Evolutionary conservation across 1,139 yeast species (phyloP), one percentile per base, ranked within the genome.

Genomic region (Eremothecium sinecaudum): DNA sequence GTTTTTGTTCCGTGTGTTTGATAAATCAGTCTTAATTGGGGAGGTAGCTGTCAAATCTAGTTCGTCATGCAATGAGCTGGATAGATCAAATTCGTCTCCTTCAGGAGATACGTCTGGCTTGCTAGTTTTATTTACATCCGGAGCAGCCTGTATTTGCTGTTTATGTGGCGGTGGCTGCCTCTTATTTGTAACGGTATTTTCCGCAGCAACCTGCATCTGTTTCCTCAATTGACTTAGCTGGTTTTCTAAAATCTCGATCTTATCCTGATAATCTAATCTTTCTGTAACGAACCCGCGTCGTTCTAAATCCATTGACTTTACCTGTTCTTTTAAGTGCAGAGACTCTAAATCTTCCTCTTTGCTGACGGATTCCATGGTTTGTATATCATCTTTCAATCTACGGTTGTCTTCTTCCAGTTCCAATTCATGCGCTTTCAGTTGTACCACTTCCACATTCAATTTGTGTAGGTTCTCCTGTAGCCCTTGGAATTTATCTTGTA

Each of bases 351-450:
- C 31, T 11, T 39, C 44, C 18, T 46, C 53, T 14, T 43, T 50
- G 20, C 36, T 37, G 10, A 36, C 40, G 2, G 33, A 16, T 26
- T 39, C 40, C 24, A 45, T 39, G 20, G 43, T 42, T 7, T 51
- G 48, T 8, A 48, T 24, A 4, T 31, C 31, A 11, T 32, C 41
- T 30, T 41, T 49, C 18, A 53, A 31, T 12, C 36, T 45, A 18
- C 50, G 41, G 37, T 50, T 53, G 9, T 52, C 53, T 27, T 55
- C 58, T 29, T 46, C 58, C 12, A 53, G 34, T 32, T 53, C 59
- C 23, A 54, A 34, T 32, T 51, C 56, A 28, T 41, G 48, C 2
- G 59, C 59, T 26, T 53, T 53, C 16, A 51, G 12, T 30, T 54
- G 58, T 20, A 54, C 51, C 19, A 50, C 32, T 24, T 54, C 59